Base-by-base conservation (phyloP, 305 asterid species). In the Fraxinus floribunda region DNA sequence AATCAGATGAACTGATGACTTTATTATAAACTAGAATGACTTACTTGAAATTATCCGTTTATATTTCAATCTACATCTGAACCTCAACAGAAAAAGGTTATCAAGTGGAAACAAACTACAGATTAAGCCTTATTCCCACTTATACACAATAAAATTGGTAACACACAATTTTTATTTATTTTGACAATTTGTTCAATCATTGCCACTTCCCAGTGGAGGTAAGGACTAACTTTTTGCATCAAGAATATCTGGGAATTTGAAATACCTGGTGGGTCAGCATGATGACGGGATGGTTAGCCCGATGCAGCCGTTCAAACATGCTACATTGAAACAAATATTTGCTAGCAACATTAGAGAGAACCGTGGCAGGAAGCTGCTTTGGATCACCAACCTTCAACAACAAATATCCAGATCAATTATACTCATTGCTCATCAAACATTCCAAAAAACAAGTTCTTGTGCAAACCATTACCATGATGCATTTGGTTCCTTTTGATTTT, bases 341-440 rank as follows among this genome's bases (percentile, higher is more conserved):
- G 92, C 94, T 94, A 80, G 98, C 99, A 85, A 93, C 91, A 84
- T 88, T 94, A 49, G 99, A 96, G 78, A 96, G 88, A 86, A 96
- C 99, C 74, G 99, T 94, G 46, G 98, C 99, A 70, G 98, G 97
- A 89, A 96, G 99, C 93, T 96, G 99, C 90, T 96, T 96, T 75
- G 99, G 99, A 86, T 96, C 99, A 82, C 99, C 99, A 81, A 96
- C 98, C 99, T 96, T 83, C 81, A 81, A 83, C 52, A 44, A 57
- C 73, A 49, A 74, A 78, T 57, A 66, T 57, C 34, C 66, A 38
- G 46, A 71, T 84, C 75, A 86, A 77, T 78, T 62, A 84, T 73
- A 62, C 75, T 55, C 60, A 71, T 78, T 66, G 49, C 62, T 76
- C 79, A 81, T 38, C 39, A 77, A 80, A 81, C 81, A n/a, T 79